Percentiles rank a stretch among this genome's conserved stretches.
These are phyloP conservation scores for Penicillium longicatenatum DNA, from an alignment of 495 filamentous ascomycete species.

Conservation along the genomic window DNA sequence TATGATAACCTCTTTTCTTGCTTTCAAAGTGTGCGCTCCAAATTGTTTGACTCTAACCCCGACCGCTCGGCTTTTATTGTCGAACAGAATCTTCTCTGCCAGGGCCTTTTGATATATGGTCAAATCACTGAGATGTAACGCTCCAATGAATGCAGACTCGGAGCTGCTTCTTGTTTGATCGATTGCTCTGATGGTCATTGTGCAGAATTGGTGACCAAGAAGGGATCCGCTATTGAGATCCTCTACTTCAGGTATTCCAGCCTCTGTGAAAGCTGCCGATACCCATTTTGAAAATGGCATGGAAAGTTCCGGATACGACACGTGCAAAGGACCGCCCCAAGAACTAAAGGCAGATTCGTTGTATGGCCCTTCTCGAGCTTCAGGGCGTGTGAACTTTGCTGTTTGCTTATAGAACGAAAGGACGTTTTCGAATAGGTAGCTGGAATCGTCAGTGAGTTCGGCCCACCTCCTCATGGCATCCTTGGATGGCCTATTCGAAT, in stretches of 20 bases:
- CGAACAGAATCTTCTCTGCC: conserved; percentile 8
- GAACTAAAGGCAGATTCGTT: conserved; percentile 29
- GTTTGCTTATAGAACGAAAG: conserved; percentile 45
- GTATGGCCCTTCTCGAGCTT: conserved; percentile 17
- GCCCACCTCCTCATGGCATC: conserved; percentile 48
- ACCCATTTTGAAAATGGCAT: conserved; percentile 38
- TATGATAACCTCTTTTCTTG: conserved; percentile 16
- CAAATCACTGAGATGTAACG: conserved; percentile 1
- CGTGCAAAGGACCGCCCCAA: conserved; percentile 32
- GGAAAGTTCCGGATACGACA: conserved; percentile 34
- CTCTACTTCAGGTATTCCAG: conserved; percentile 29
- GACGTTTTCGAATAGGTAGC: conserved; percentile 45
- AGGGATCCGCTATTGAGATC: conserved; percentile 43
- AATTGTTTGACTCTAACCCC: conserved; percentile 4
- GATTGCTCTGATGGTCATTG: conserved; percentile 35
- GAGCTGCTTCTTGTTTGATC: conserved; percentile 41
- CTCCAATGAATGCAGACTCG: conserved; percentile 36
- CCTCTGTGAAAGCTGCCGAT: conserved; percentile 24
- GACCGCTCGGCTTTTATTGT: conserved; percentile 7
- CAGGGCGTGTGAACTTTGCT: conserved; percentile 31
- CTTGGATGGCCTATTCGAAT: conserved; percentile 31
- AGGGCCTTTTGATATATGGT: conserved; percentile 15
- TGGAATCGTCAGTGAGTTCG: conserved; percentile 45
- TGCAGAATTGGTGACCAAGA: conserved; percentile 39
- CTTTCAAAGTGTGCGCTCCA: conserved; percentile 14